Conservation (phyloP, 495 filamentous ascomycete genomes). For the Collariella sp. region DNA sequence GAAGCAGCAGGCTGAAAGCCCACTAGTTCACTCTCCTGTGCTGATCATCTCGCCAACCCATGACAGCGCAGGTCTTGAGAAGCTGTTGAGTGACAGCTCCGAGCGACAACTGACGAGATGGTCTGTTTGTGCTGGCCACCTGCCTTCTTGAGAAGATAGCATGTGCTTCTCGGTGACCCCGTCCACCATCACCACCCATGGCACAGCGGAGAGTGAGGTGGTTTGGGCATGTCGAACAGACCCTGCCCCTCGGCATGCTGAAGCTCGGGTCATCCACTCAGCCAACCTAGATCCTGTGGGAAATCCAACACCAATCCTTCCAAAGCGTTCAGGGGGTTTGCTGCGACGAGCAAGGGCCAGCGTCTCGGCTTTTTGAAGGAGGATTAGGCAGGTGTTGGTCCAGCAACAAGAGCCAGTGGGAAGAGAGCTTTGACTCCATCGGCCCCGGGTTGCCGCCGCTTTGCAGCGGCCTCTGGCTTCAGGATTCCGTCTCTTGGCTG, state of each 20-base stretch:
- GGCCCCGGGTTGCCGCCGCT: background rate
- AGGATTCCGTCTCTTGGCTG: background rate
- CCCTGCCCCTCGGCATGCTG: background rate
- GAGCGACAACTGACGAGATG: slow-evolving; percentile 4
- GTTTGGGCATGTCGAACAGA: background rate
- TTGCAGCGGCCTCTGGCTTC: background rate
- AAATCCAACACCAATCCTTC: background rate
- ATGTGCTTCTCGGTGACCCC: background rate
- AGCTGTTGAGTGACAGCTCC: slow-evolving; percentile 5
- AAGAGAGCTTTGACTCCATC: slow-evolving; percentile 1
- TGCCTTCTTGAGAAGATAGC: slow-evolving; percentile 14
- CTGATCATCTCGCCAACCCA: no score
- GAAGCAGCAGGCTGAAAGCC: background rate
- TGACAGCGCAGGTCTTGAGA: background rate
- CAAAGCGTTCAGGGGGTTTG: background rate
- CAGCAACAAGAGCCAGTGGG: slow-evolving; percentile 1
- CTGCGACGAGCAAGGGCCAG: slow-evolving; percentile 17
- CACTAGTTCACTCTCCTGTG: background rate
- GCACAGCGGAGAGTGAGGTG: background rate
- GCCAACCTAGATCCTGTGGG: background rate
- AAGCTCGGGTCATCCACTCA: background rate
- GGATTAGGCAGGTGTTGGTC: slow-evolving; percentile 4
- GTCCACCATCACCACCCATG: background rate
- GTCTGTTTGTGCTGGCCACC: slow-evolving; percentile 7
- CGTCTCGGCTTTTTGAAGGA: slow-evolving; percentile 10